Base-by-base conservation (phyloP, 2,329 filamentous ascomycete species). In the Samsoniella hepiali region DNA sequence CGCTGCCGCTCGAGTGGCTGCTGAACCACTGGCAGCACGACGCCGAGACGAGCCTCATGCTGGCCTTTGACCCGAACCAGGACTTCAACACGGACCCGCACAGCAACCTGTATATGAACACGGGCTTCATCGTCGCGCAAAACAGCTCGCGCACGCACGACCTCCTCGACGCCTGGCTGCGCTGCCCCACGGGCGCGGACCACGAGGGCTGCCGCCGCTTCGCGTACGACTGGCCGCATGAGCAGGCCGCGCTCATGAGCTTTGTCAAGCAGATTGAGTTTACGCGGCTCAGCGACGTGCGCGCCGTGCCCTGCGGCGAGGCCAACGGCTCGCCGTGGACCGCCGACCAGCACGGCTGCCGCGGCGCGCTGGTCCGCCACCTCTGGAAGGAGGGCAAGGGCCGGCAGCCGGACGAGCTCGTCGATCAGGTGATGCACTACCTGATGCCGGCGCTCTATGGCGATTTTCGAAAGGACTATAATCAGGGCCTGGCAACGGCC, bases 1-100 rank as follows among this genome's bases (percentile, higher is more conserved):
- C 79, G 40, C 67, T 82, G 1, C 79, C 79, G 3, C 64, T 81
- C 17, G 80, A 82, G 69, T 82, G 78, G 76, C 73, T 82, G 7
- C 74, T 82, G 68, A 80, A 79, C 67, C 73, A 77, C 47, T 82
- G 79, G 80, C 73, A 77, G 61, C 72, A 81, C 55, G 72, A 70
- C 10, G 65, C 69, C 0, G 67, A 75, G 2, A 80, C 77, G 0
- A 73, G 79, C 13, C 69, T 81, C 60, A 77, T 80, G 63, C 77
- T 81, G 73, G 75, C 80, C 44, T 72, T 77, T 62, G 80, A 82
- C 58, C 78, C 79, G 7, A 72, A 78, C 58, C 67, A 67, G n/a
- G 17, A 58, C 65, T 70, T 72, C 59, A 79, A 81, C 67, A 69
- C 64, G 42, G 78, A 80, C 64, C 70, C 69, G 57, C 70, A 72